Percentiles rank a stretch among this genome's conserved stretches.
These are phyloP conservation scores for Boletus pseudopeckii DNA, from an alignment of 768 basidiomycete species.

Conservation along the genomic window DNA sequence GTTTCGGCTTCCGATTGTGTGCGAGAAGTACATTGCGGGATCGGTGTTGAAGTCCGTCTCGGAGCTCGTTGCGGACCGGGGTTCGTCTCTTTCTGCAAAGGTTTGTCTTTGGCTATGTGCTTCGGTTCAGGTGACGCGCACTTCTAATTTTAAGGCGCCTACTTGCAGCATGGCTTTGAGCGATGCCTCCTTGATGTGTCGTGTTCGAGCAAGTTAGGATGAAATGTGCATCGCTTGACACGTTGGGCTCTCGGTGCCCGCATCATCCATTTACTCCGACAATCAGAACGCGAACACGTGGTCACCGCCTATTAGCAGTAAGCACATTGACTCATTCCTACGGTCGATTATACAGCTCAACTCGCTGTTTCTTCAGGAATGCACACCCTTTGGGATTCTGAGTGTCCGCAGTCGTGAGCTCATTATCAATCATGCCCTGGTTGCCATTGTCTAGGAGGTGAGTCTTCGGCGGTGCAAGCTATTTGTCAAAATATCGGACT, in stretches of 20 bases:
- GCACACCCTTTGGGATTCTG: neutral
- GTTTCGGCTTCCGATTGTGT: neutral
- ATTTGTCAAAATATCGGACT: neutral
- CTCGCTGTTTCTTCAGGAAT: neutral
- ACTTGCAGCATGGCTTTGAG: constrained; percentile 5
- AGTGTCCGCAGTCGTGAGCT: neutral
- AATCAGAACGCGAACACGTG: neutral
- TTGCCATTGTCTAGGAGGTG: neutral
- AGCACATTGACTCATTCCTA: neutral
- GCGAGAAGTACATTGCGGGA: neutral
- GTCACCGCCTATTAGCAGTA: constrained; percentile 2
- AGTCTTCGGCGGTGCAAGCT: neutral
- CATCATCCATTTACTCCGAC: neutral
- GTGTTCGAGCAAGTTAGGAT: neutral
- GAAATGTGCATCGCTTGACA: neutral
- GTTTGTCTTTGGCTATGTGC: neutral
- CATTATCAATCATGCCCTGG: neutral
- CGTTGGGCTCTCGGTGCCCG: neutral
- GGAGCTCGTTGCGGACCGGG: neutral
- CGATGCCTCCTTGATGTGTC: constrained; percentile 1
- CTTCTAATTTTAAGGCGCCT: neutral
- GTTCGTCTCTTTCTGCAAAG: neutral
- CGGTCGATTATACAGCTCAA: neutral
- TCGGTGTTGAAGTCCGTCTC: neutral
- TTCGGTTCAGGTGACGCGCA: neutral